Conservation (phyloP, 2,329 filamentous ascomycete species). For the Ascocoryne sarcoides region DNA sequence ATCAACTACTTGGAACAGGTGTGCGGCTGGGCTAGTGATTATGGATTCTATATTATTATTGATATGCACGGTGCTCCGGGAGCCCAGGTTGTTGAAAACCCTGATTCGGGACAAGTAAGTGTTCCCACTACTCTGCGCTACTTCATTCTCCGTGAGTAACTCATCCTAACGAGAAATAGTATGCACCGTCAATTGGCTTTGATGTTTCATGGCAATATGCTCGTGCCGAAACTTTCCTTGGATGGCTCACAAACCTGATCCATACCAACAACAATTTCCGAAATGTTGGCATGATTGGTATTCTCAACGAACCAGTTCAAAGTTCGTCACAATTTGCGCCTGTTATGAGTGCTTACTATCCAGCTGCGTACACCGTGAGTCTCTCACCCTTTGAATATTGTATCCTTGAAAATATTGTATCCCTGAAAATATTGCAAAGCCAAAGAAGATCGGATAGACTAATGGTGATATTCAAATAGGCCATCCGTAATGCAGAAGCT, state of each 20-base stretch:
- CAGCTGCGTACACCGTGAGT: conserved; percentile 33
- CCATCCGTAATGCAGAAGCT: conserved; percentile 41
- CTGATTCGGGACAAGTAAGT: conserved; percentile 26
- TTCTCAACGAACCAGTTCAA: conserved; percentile 49
- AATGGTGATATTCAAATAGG: too few species aligned
- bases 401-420: background rate
- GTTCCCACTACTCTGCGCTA: too few species aligned
- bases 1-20: conserved; percentile 36
- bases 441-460: too few species aligned
- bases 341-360: conserved; percentile 39
- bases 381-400: background rate
- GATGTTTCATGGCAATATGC: conserved; percentile 48
- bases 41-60: conserved; percentile 40
- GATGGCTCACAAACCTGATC: conserved; percentile 44
- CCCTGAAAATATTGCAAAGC: background rate
- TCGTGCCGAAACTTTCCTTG: conserved; percentile 44
- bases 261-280: conserved; percentile 38
- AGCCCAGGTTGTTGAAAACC: conserved; percentile 34
- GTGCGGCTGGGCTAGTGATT: conserved; percentile 36
- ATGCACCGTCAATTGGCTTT: conserved; percentile 39
- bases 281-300: conserved; percentile 49
- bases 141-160: too few species aligned
- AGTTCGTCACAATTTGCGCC: conserved; percentile 27
- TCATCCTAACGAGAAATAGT: too few species aligned
- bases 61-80: conserved; percentile 41